Conservation (phyloP, 2,329 filamentous ascomycete species). For the Polychaeton citri region DNA sequence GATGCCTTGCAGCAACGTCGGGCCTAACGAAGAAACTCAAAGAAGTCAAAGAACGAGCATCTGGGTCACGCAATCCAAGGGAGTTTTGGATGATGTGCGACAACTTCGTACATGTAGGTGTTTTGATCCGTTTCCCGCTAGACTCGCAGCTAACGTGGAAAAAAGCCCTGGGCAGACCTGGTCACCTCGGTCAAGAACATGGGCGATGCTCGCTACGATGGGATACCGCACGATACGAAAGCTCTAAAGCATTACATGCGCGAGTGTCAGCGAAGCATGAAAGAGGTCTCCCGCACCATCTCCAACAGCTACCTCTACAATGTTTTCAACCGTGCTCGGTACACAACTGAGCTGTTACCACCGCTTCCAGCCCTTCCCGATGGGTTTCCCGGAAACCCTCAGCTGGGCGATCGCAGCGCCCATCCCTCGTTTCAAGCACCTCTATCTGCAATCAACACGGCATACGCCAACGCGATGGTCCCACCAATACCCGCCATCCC, state of each 20-base stretch:
- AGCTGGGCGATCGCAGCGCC: background rate
- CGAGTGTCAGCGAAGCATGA: slow-evolving; percentile 69
- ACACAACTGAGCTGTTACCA: background rate
- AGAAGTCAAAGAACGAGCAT: slow-evolving; percentile 73
- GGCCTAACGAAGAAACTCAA: slow-evolving; percentile 60
- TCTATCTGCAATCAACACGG: slow-evolving; percentile 9
- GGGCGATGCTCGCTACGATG: slow-evolving; percentile 16
- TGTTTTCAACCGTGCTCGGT: background rate
- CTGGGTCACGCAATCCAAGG: slow-evolving; percentile 52
- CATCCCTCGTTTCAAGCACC: background rate
- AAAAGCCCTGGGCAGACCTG: slow-evolving; percentile 52
- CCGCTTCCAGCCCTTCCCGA: slow-evolving; percentile 13
- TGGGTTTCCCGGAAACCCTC: slow-evolving; percentile 1
- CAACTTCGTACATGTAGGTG: slow-evolving; percentile 47
- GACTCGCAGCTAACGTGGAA: no score
- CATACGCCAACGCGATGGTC: slow-evolving; percentile 5
- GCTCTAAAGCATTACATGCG: slow-evolving; percentile 64
- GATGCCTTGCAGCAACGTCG: slow-evolving; percentile 60
- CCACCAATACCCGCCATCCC: slow-evolving; percentile 6
- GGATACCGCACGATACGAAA: slow-evolving; percentile 22
- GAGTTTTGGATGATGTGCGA: slow-evolving; percentile 61
- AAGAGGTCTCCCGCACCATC: slow-evolving; percentile 65
- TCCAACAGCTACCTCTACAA: slow-evolving; percentile 50
- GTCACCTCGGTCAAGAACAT: slow-evolving; percentile 45
- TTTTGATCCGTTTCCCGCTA: no score